Percentiles rank a stretch among this genome's conserved stretches.
These are phyloP conservation scores for Aspergillus incahuasiensis DNA, from an alignment of 495 filamentous ascomycete species.

Conservation along the genomic window DNA sequence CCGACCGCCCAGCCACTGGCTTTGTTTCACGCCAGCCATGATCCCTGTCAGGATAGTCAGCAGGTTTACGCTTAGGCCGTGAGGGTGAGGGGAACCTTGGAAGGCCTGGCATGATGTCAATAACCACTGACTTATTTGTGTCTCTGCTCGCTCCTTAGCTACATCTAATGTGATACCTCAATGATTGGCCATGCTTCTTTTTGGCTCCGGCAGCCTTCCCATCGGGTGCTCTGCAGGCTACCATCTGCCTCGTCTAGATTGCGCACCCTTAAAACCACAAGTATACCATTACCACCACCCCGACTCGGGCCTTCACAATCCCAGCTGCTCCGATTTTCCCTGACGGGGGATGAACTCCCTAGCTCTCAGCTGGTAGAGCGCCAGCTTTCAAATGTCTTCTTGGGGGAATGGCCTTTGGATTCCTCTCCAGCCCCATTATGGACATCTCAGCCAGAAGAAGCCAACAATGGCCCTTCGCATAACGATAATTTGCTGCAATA, in stretches of 20 bases:
- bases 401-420: constrained; percentile 22
- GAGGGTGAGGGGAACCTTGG: too few species aligned
- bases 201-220: neutral
- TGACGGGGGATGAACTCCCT: constrained; percentile 18
- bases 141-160: neutral
- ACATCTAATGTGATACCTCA: neutral
- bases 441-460: constrained; percentile 6
- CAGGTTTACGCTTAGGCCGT: neutral
- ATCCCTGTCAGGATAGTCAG: neutral
- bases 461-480: neutral
- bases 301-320: constrained; percentile 23
- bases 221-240: neutral
- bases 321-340: constrained; percentile 28
- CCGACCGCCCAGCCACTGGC: neutral
- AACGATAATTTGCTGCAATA: neutral
- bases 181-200: neutral
- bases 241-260: neutral
- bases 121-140: neutral
- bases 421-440: constrained; percentile 21
- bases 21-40: neutral
- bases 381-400: constrained; percentile 17
- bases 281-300: neutral
- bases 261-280: constrained; percentile 13
- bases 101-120: neutral
- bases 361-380: neutral